Base-by-base conservation (phyloP, 352 stramenopile genomes). In the Phytopythium chamaehyphon region DNA sequence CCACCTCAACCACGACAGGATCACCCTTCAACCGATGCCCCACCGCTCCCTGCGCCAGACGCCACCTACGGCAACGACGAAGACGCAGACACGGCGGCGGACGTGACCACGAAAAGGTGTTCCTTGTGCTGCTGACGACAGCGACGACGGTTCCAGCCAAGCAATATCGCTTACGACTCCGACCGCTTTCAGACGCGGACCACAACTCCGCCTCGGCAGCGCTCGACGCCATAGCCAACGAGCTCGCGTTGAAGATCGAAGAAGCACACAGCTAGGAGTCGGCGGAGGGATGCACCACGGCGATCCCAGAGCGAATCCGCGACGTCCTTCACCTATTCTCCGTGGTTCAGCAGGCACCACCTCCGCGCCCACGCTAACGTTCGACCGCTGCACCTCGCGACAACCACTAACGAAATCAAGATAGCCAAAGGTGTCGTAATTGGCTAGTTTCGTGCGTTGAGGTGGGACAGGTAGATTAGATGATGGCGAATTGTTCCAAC, bases 191-290 rank as follows among this genome's bases (percentile, higher is more conserved):
- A 0, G 48, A 57, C 2, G 44, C 26, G 6, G 50, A 58, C 10
- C 9, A 15, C 0, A 49, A 63, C 2, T 6, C 47, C 7, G 37
- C 23, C 1, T 26, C 38, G 7, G 16, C 28, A 16, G 37, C 37
- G 12, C 14, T 42, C 37, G 37, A 42, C 6, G 15, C 37, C 6
- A n/a, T 42, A 6, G 12, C 37, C 6, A n/a, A 19, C 37, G 14
- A 19, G 22, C 42, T 64, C 15, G 42, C 42, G 24, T 44, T 47
- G 6, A 57, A 61, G 47, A 52, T 64, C 22, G 6, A 33, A 1
- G 57, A 59, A n/a, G 50, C 50, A 0, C n/a, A 21, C 5, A 51
- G 51, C 50, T 64, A 50, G 45, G 38, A 47, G 43, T n/a, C 28
- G 12, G 57, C 37, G 4, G 50, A 53, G 14, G 44, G 50, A 15